A percentile compares a stretch with the other conserved stretches of the same genome.
Conservation (phyloP, 345 rosid species). For the Syzygium oleosum region DNA sequence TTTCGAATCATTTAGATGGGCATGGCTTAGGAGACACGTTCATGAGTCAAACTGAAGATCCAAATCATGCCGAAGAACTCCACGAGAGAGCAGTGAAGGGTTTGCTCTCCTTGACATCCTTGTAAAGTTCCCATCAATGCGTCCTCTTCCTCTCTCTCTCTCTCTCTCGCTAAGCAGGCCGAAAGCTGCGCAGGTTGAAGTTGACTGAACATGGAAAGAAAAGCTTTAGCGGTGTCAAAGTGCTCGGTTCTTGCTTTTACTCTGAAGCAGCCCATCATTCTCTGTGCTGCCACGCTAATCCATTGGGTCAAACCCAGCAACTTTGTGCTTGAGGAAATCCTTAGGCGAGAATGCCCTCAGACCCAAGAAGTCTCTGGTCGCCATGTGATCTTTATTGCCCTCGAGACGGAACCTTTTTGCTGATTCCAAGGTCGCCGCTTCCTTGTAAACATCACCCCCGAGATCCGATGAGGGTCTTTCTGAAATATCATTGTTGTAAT, state of each 20-base stretch:
- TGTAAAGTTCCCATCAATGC: not conserved
- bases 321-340: constrained; percentile 4
- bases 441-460: constrained; percentile 1
- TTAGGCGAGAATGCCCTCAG: constrained; percentile 27
- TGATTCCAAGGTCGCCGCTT: not conserved
- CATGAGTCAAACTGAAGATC: too few species aligned
- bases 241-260: constrained; percentile 9
- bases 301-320: constrained; percentile 11
- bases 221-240: constrained; percentile 24
- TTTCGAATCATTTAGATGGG: not conserved
- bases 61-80: not conserved
- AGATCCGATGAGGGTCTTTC: not conserved
- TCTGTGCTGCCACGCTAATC: not conserved
- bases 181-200: not conserved
- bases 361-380: constrained; percentile 61
- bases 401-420: not conserved
- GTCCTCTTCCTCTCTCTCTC: not conserved
- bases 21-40: not conserved
- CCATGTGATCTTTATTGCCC: constrained; percentile 9
- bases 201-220: not conserved
- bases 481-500: not conserved
- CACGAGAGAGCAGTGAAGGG: not conserved
- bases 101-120: not conserved
- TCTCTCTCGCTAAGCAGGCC: not conserved
- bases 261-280: constrained; percentile 12